These are phyloP conservation scores for Hibiscus trionum DNA, from an alignment of 345 rosid species.

Conservation along the genomic window DNA sequence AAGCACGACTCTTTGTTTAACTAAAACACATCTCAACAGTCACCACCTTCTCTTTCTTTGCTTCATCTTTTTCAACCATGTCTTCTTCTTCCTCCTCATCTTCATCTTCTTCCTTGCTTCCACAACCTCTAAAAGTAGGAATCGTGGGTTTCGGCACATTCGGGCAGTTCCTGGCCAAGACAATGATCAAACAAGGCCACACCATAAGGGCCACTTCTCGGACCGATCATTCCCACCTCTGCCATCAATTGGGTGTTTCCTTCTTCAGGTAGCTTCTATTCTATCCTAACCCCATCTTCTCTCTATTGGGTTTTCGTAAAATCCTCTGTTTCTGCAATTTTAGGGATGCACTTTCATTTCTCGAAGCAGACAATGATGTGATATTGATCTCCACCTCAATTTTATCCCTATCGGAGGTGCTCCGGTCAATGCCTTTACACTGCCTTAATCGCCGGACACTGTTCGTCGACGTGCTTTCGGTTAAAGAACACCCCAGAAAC, in stretches of 20 bases:
- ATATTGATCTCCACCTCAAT: constrained; percentile 47
- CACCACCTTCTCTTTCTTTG: not conserved
- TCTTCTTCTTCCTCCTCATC: constrained; percentile 10
- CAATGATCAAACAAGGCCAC: constrained; percentile 48
- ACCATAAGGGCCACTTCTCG: constrained; percentile 37
- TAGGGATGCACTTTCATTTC: constrained; percentile 28
- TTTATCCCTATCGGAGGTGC: constrained; percentile 32
- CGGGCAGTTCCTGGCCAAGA: constrained; percentile 47
- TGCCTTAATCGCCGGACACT: constrained; percentile 32
- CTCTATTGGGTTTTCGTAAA: not conserved
- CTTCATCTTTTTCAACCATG: not conserved
- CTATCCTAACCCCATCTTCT: not conserved
- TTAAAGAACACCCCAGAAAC: constrained; percentile 47
- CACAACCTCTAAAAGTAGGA: constrained; percentile 32
- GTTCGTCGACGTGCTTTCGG: constrained; percentile 58
- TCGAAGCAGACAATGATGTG: constrained; percentile 42
- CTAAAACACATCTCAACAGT: no score
- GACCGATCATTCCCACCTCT: constrained; percentile 35
- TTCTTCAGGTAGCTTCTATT: constrained; percentile 30
- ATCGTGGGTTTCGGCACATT: constrained; percentile 51
- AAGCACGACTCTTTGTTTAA: no score
- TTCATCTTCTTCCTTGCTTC: no score
- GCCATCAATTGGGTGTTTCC: constrained; percentile 24
- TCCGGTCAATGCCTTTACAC: constrained; percentile 33
- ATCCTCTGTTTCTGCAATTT: not conserved